These are phyloP conservation scores for Porpolomopsis calyptriformis DNA, from an alignment of 768 basidiomycete species.

Conservation along the genomic window DNA sequence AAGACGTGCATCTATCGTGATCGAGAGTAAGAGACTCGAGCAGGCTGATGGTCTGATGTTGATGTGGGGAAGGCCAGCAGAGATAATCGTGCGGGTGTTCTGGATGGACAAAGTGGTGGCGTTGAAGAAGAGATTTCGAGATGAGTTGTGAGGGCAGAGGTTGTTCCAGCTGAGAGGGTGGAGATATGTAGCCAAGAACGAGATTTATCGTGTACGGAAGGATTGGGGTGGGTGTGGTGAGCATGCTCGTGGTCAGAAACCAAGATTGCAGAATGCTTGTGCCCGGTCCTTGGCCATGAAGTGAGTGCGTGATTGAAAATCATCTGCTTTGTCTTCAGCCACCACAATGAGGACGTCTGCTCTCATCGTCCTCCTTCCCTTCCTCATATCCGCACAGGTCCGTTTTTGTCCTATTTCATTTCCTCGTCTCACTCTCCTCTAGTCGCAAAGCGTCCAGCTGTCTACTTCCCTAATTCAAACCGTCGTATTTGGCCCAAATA, in stretches of 20 bases:
- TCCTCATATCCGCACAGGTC: conserved; percentile 37
- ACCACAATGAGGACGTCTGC: conserved; percentile 23
- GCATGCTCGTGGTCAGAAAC: background rate
- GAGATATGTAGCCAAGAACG: conserved; percentile 48
- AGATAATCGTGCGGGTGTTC: conserved; percentile 46
- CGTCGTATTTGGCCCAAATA: conserved; percentile 15
- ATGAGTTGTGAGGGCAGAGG: conserved; percentile 52
- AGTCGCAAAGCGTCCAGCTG: conserved; percentile 1
- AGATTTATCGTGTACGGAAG: conserved; percentile 31
- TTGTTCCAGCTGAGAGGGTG: conserved; percentile 35
- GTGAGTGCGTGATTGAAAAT: conserved; percentile 7
- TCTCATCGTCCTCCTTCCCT: conserved; percentile 24
- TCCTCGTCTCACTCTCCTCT: conserved; percentile 1
- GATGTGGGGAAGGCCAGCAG: conserved; percentile 47
- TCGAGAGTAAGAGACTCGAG: conserved; percentile 10
- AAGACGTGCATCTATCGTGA: conserved; percentile 6
- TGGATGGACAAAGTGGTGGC: conserved; percentile 55
- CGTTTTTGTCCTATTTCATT: background rate
- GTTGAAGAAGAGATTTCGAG: conserved; percentile 46
- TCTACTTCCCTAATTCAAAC: background rate
- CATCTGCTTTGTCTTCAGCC: background rate
- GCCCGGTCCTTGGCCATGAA: background rate
- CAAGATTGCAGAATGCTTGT: background rate
- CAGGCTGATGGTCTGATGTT: conserved; percentile 13
- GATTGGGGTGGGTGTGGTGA: conserved; percentile 14